Evolutionary conservation across 257 asterid genomes (phyloP).

Genomic region (Jasminum sambac): DNA sequence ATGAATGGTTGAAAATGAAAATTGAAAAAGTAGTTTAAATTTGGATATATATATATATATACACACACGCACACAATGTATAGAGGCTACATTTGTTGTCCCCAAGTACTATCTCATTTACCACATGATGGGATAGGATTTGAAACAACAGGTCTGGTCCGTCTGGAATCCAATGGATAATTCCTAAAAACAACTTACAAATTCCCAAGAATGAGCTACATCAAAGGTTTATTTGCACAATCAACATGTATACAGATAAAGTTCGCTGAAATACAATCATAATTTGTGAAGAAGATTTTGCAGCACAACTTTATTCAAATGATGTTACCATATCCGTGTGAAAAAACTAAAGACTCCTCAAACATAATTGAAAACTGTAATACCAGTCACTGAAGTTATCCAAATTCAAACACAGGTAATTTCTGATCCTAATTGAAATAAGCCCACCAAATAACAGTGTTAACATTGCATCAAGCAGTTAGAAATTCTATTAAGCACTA

Average conservation of each 20-base stretch:
- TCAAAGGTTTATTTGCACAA: background rate
- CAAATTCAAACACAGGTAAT: background rate
- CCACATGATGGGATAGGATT: no score
- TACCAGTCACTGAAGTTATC: background rate
- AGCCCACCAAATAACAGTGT: background rate
- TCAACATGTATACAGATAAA: background rate
- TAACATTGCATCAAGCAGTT: background rate
- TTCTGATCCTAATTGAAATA: background rate
- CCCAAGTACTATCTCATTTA: no score
- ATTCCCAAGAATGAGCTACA: background rate
- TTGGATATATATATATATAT: no score
- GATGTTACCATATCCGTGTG: background rate
- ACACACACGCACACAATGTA: no score
- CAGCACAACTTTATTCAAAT: background rate
- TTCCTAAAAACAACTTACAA: background rate
- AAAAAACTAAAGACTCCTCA: background rate
- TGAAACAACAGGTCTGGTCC: no score
- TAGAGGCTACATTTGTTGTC: no score
- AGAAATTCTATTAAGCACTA: constrained; percentile 4
- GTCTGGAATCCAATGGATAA: background rate
- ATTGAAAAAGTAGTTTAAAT: no score
- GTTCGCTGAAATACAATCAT: background rate
- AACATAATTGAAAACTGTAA: background rate
- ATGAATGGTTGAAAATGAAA: no score
- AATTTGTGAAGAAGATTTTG: background rate